Conservation (phyloP, 1,139 yeast species). For the Protomyces inundatus region DNA sequence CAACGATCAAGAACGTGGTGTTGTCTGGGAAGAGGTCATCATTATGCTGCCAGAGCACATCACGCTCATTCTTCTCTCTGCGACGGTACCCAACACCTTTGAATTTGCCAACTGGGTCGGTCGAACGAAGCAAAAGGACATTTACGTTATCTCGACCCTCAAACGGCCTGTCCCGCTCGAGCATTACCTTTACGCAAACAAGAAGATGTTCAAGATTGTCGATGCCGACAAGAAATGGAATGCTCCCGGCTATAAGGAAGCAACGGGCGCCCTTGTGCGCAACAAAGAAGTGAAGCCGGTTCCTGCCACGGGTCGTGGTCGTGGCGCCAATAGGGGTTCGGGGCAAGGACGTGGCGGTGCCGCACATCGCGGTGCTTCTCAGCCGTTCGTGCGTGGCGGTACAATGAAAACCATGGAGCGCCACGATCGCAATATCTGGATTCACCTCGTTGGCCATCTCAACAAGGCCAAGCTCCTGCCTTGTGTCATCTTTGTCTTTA, state of each 20-base stretch:
- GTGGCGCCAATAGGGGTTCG: slow-evolving; percentile 34
- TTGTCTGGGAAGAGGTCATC: slow-evolving; percentile 98
- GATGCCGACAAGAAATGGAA: slow-evolving; percentile 66
- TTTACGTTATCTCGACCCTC: slow-evolving; percentile 90
- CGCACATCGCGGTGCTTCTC: slow-evolving; percentile 35
- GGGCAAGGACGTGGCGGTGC: slow-evolving; percentile 39
- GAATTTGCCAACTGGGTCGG: slow-evolving; percentile 99
- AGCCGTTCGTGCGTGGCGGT: slow-evolving; percentile 36
- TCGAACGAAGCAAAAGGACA: slow-evolving; percentile 89
- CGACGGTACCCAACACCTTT: slow-evolving; percentile 95
- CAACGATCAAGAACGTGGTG: slow-evolving; percentile 93
- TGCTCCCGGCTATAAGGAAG: slow-evolving; percentile 46
- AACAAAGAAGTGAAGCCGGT: slow-evolving; percentile 30
- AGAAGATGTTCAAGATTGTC: slow-evolving; percentile 62
- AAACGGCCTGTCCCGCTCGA: slow-evolving; percentile 94
- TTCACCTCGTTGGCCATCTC: slow-evolving; percentile 65
- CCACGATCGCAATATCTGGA: slow-evolving; percentile 55
- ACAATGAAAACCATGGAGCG: slow-evolving; percentile 47
- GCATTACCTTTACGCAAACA: slow-evolving; percentile 74
- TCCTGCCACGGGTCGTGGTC: slow-evolving; percentile 37
- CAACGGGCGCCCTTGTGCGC: slow-evolving; percentile 31
- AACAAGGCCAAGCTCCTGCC: slow-evolving; percentile 68
- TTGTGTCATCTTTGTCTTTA: slow-evolving; percentile 87
- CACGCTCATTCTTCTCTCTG: slow-evolving; percentile 78
- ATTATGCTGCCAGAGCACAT: slow-evolving; percentile 95